Evolutionary conservation across 2,329 filamentous ascomycete genomes (phyloP), one percentile per base, ranked within the genome.

Genomic region (Zymoseptoria pseudotritici): DNA sequence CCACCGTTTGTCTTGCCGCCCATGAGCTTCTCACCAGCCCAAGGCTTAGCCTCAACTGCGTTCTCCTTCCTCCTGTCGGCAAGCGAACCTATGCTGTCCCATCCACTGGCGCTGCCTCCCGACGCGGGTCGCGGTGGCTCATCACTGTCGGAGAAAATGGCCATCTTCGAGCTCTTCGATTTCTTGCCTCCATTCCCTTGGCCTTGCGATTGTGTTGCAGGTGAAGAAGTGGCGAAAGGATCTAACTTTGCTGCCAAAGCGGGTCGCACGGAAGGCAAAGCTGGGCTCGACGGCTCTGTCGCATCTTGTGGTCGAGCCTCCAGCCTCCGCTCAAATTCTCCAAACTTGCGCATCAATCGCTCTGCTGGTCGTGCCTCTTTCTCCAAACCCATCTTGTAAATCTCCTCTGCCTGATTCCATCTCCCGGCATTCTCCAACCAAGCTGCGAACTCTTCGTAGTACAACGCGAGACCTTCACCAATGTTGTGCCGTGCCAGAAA

Each of bases 21-120:
- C 75, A 93, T 90, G 67, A 99, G 77, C 50, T 89, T 97, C 78
- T 97, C 91, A 24, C 94, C 94, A 10, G 81, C 88, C 94, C 92
- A 97, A 20, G 93, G 91, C 72, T 88, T 92, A 10, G 92, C 85
- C 72, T 93, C 91, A 66, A 92, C 79, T 6, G 82, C 80, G 71
- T 99, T 99, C 75, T 99, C 94, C 81, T 97, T 99, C 80, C 90
- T 96, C 55, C 94, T 84, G 62, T 96, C 89, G 55, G 86, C 83
- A 61, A 97, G 77, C 1, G 91, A 91, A 29, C 90, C 92, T 71
- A 99, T 96, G 63, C 80, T 93, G 65, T 97, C 90, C 93, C 94
- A 97, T 2, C 91, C 93, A 72, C 86, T 89, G 1, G 85, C 81
- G 51, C 78, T 59, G 79, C 80, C 60, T 79, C 82, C 72, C 82